Evolutionary conservation across 2,329 filamentous ascomycete genomes (phyloP).

Genomic region (Aspergillus neotritici): DNA sequence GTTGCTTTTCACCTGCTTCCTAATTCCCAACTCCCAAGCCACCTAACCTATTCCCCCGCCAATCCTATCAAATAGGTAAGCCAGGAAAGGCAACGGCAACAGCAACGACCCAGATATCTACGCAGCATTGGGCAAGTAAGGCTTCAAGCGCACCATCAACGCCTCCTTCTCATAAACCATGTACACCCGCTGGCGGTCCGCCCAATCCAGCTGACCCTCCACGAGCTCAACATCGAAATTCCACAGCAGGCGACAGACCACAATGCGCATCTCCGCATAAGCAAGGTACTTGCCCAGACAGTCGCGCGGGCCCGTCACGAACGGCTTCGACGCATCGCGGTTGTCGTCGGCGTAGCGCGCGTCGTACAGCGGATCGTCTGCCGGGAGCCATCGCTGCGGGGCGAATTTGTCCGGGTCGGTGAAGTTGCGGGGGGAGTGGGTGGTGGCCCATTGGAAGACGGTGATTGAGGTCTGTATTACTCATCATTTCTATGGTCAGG

Average conservation of each 20-base stretch:
- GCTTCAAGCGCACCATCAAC: not conserved
- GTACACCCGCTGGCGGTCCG: not conserved
- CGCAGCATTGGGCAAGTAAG: too few species aligned
- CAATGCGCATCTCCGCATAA: constrained; percentile 1
- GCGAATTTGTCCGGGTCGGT: not conserved
- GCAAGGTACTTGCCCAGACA: constrained; percentile 2
- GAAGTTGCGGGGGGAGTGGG: not conserved
- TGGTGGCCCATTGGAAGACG: too few species aligned
- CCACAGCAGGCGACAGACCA: constrained; percentile 1
- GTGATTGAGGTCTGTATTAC: too few species aligned
- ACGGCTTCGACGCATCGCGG: not conserved
- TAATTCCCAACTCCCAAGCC: too few species aligned
- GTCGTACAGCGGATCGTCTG: not conserved
- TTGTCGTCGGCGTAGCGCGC: not conserved
- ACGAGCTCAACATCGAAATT: constrained; percentile 3
- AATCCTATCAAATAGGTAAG: too few species aligned
- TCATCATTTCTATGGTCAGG: too few species aligned
- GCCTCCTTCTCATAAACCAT: constrained; percentile 1
- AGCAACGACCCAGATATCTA: too few species aligned
- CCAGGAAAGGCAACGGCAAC: too few species aligned
- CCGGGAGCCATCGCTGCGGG: not conserved
- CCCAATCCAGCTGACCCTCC: not conserved
- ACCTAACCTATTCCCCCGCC: too few species aligned
- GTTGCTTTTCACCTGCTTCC: too few species aligned
- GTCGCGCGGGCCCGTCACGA: not conserved